Conservation (phyloP, 1,284 basidiomycete species). For the Psilocybe mexicana region DNA sequence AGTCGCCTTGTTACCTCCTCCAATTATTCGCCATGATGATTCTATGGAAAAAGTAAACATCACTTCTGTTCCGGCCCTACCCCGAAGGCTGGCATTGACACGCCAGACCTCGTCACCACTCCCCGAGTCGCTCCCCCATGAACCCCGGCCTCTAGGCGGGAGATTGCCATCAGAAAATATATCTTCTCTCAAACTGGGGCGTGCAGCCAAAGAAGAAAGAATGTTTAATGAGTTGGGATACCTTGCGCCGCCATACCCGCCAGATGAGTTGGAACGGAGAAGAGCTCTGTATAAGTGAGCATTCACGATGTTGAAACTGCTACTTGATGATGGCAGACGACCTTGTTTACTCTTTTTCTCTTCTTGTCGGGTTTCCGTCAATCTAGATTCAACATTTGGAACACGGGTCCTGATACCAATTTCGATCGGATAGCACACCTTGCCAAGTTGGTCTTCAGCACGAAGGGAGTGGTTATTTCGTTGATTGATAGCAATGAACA, state of each 20-base stretch:
- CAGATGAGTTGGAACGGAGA: constrained; percentile 77
- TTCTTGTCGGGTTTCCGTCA: background rate
- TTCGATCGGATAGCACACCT: constrained; percentile 92
- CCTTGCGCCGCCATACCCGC: constrained; percentile 78
- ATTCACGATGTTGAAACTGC: background rate
- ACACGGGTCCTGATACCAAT: constrained; percentile 82
- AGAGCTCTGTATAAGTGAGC: constrained; percentile 79
- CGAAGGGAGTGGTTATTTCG: constrained; percentile 82
- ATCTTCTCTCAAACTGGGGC: constrained; percentile 37
- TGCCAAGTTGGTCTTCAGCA: constrained; percentile 91
- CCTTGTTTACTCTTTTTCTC: background rate
- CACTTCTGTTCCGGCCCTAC: constrained; percentile 44
- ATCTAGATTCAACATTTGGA: constrained; percentile 80
- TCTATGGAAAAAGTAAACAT: constrained; percentile 21
- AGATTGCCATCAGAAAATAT: constrained; percentile 36
- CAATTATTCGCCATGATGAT: constrained; percentile 8
- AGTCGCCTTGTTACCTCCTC: background rate
- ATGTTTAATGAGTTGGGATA: constrained; percentile 61
- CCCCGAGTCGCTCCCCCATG: constrained; percentile 42
- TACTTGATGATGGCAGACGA: background rate
- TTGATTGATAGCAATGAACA: constrained; percentile 83
- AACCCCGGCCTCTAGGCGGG: constrained; percentile 39
- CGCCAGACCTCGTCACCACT: constrained; percentile 64
- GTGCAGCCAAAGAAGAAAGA: constrained; percentile 64
- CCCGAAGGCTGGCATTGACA: constrained; percentile 52